Evolutionary conservation across 108 stramenopile genomes (phyloP).

Genomic region (Mediolabrus comicus): DNA sequence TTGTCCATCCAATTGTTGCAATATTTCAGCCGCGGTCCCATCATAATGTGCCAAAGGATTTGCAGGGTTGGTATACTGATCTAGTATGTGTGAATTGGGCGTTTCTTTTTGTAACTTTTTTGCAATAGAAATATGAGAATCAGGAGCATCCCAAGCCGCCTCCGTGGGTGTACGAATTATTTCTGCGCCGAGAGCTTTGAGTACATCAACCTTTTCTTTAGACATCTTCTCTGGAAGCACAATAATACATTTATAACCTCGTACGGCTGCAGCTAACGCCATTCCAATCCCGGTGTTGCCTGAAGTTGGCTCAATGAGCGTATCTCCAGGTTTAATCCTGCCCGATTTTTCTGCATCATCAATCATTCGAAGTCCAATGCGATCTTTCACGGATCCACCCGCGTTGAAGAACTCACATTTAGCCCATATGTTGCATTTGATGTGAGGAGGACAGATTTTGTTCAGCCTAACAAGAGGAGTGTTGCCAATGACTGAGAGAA

Average conservation of each 20-base stretch:
- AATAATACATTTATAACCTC: slow-evolving; percentile 89
- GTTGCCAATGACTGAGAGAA: slow-evolving; percentile 59
- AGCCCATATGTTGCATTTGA: slow-evolving; percentile 71
- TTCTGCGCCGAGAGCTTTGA: slow-evolving; percentile 91
- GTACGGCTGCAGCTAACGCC: slow-evolving; percentile 85
- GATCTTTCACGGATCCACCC: slow-evolving; percentile 91
- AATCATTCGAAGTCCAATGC: slow-evolving; percentile 86
- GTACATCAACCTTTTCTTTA: slow-evolving; percentile 92
- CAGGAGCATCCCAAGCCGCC: slow-evolving; percentile 87
- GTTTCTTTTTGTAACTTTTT: slow-evolving; percentile 81
- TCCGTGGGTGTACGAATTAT: slow-evolving; percentile 93
- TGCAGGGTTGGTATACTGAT: slow-evolving; percentile 86
- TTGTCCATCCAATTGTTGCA: slow-evolving; percentile 71
- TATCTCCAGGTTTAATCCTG: slow-evolving; percentile 85
- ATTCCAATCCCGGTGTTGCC: slow-evolving; percentile 97
- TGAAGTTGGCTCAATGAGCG: slow-evolving; percentile 94
- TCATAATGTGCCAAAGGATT: slow-evolving; percentile 95
- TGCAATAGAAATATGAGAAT: slow-evolving; percentile 90
- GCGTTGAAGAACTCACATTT: slow-evolving; percentile 86
- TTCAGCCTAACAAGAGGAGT: slow-evolving; percentile 83
- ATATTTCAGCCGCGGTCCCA: slow-evolving; percentile 89
- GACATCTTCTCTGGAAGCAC: slow-evolving; percentile 94
- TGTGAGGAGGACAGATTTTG: slow-evolving; percentile 41
- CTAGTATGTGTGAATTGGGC: slow-evolving; percentile 87
- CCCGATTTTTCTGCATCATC: slow-evolving; percentile 68